Evolutionary conservation across 2,329 filamentous ascomycete genomes (phyloP).

Genomic region (Neoscytalidium dimidiatum): DNA sequence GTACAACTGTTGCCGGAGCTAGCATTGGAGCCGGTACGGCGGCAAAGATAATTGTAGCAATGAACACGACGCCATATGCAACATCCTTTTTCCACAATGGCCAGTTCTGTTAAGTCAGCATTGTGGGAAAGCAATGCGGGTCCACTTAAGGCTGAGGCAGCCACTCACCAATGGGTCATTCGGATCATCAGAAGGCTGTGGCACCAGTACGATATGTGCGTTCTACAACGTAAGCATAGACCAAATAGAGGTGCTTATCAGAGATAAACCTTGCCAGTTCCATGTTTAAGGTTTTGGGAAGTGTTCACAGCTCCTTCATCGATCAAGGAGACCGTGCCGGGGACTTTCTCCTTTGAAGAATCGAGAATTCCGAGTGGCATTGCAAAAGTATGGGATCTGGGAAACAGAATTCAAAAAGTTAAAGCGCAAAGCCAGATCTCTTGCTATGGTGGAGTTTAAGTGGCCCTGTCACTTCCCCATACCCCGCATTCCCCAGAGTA

Average conservation of each 20-base stretch:
- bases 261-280: conserved; percentile 23
- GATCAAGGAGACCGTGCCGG: background rate
- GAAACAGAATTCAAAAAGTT: too few species aligned
- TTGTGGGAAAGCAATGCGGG: background rate
- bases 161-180: conserved; percentile 29
- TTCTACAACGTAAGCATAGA: conserved; percentile 21
- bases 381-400: background rate
- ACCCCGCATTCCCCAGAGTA: conserved; percentile 6
- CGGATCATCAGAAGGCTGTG: conserved; percentile 28
- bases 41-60: conserved; percentile 31
- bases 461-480: background rate
- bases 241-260: too few species aligned
- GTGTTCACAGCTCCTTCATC: background rate
- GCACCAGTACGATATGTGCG: conserved; percentile 26
- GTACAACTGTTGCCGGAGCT: conserved; percentile 27
- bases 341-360: background rate
- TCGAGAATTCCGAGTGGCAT: background rate
- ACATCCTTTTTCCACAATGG: conserved; percentile 29
- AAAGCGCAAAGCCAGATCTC: background rate
- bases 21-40: conserved; percentile 30
- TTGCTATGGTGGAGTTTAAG: background rate
- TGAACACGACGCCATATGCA: conserved; percentile 27
- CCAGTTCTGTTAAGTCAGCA: conserved; percentile 24
- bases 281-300: conserved; percentile 23
- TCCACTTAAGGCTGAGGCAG: too few species aligned